A percentile compares a stretch with the other conserved stretches of the same genome.
Conservation (phyloP, 169 alveolate genomes). For the Plasmodium fragile region DNA sequence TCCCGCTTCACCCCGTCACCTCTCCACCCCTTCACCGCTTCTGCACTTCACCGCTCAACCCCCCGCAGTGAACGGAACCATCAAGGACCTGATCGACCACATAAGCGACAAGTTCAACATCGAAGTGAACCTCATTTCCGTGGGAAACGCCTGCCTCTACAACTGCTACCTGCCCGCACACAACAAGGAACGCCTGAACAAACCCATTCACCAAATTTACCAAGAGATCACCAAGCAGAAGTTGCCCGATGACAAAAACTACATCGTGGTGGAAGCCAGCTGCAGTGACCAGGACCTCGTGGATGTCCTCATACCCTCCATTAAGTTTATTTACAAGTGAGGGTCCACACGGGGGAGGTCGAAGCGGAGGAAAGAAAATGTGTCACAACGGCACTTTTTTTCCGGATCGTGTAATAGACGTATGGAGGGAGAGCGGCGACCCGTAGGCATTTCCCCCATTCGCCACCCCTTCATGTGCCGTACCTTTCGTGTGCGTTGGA, state of each 20-base stretch:
- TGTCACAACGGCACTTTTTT: neutral
- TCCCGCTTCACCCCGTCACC: no score
- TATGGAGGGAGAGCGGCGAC: neutral
- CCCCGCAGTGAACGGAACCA: conserved; percentile 82
- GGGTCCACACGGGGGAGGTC: neutral
- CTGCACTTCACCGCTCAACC: no score
- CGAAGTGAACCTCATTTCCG: conserved; percentile 91
- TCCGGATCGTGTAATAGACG: no score
- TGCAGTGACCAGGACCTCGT: conserved; percentile 91
- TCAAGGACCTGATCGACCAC: conserved; percentile 81
- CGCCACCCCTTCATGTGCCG: no score
- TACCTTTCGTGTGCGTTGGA: no score
- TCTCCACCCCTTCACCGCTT: no score
- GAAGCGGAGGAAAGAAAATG: neutral
- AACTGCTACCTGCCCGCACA: conserved; percentile 89
- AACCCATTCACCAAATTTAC: conserved; percentile 81
- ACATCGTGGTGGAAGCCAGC: conserved; percentile 90
- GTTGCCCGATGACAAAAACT: conserved; percentile 79
- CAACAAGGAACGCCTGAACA: conserved; percentile 86
- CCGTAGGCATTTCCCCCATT: no score
- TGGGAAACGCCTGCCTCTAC: conserved; percentile 92
- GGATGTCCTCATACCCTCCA: conserved; percentile 91
- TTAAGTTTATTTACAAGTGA: conserved; percentile 87
- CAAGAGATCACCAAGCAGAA: conserved; percentile 80
- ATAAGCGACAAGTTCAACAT: conserved; percentile 82